Evolutionary conservation across 1,284 basidiomycete genomes (phyloP), one percentile per base, ranked within the genome.

Genomic region (Rhodotorula sp.): DNA sequence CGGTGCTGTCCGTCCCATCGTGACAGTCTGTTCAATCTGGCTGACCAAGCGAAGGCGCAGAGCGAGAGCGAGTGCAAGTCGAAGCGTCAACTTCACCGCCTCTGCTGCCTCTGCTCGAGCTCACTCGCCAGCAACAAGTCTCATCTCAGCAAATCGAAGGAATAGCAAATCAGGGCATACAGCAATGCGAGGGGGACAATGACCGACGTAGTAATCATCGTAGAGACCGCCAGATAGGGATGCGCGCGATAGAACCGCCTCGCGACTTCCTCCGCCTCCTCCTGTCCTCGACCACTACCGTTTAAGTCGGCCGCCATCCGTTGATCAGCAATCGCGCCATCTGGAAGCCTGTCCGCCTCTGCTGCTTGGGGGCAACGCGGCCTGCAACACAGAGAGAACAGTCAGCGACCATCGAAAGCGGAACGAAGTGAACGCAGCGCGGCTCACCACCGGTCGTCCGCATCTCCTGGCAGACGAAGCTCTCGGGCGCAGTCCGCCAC

Each of bases 381-480:
- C 93, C 93, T 34, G 92, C 91, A 1, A 90, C 92, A 82, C 88
- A 34, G 78, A 59, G 51, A 60, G 20, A 65, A 57, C 7, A 48
- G 16, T 26, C 30, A 44, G 62, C 58, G 48, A 53, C 37, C 24
- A 31, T 13, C 1, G 30, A 26, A 71, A 54, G 66, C 26, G 48
- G 65, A 67, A 15, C 22, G 44, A 10, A 28, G 20, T 31, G 13
- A 47, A 31, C 24, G 24, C 5, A 51, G 50, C 22, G 26, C 37
- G 60, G 65, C 68, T 50, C 62, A 77, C 73, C 77, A 46, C 77
- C 77, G 2, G 77, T 77, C 30, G 77, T 77, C 87, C 86, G 85
- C 84, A 96, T 94, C 80, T 97, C 94, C 81, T 96, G 94, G 79
- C 94, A 97, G 8, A 96, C 92, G 81, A 95, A 97, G 72, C 88